Conservation (phyloP, 345 rosid species). For the Anastatica hierochuntica region DNA sequence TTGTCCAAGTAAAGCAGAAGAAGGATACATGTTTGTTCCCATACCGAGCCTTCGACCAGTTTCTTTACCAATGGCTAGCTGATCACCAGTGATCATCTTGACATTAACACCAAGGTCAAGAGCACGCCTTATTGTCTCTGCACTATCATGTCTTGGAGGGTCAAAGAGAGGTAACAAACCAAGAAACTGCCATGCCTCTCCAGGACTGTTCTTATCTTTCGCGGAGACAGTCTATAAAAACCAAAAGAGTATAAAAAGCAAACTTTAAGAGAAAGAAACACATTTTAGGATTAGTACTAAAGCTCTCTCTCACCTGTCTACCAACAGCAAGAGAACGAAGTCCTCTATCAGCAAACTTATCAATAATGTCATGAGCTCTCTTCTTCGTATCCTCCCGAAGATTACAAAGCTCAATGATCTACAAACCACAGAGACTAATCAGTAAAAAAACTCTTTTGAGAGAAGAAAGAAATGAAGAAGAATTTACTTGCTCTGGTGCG, state of each 20-base stretch:
- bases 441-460: constrained; percentile 1
- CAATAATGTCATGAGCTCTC: constrained; percentile 71
- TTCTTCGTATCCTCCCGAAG: constrained; percentile 47
- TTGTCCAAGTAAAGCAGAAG: constrained; percentile 80
- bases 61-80: constrained; percentile 94
- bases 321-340: constrained; percentile 72
- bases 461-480: neutral
- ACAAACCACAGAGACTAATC: neutral
- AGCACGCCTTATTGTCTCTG: constrained; percentile 92
- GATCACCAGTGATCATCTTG: constrained; percentile 98
- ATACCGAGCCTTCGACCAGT: constrained; percentile 97
- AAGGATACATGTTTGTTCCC: constrained; percentile 99
- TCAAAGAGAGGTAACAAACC: constrained; percentile 93
- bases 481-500: constrained; percentile 74
- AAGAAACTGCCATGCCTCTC: constrained; percentile 82
- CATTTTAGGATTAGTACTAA: neutral
- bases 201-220: constrained; percentile 63
- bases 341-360: constrained; percentile 80
- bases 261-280: neutral
- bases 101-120: constrained; percentile 92
- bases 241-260: neutral
- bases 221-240: constrained; percentile 68
- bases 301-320: constrained; percentile 44
- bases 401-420: constrained; percentile 70
- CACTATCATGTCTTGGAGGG: constrained; percentile 99